These are phyloP conservation scores for Alternaria incomplexa DNA, from an alignment of 2,329 filamentous ascomycete genomes.

Conservation along the genomic window DNA sequence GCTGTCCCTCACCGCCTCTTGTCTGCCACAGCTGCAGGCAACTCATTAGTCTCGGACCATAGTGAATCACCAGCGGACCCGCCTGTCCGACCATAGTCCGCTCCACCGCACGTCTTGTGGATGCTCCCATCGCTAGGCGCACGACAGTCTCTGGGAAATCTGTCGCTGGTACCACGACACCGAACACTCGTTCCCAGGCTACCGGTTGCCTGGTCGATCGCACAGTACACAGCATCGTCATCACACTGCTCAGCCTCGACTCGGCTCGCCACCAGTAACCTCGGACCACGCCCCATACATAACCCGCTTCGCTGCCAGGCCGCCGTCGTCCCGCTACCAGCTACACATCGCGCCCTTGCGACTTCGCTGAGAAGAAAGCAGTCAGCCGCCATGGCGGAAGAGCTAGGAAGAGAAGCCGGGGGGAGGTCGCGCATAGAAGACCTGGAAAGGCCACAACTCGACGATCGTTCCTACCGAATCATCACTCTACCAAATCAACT, in stretches of 20 bases:
- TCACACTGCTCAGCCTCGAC: slow-evolving; percentile 13
- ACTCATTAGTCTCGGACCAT: not conserved
- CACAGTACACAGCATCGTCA: slow-evolving; percentile 21
- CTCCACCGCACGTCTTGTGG: slow-evolving; percentile 31
- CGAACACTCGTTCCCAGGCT: slow-evolving; percentile 12
- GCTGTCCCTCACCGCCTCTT: slow-evolving; percentile 27
- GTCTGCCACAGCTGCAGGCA: slow-evolving; percentile 1
- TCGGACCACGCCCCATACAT: slow-evolving; percentile 26
- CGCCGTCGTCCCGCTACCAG: slow-evolving; percentile 13
- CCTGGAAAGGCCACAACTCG: slow-evolving; percentile 82
- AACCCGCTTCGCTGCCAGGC: slow-evolving; percentile 17
- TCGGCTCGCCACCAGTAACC: slow-evolving; percentile 26
- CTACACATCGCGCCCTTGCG: slow-evolving; percentile 16
- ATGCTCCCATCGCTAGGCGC: slow-evolving; percentile 28
- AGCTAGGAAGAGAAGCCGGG: slow-evolving; percentile 31
- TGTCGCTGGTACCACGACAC: slow-evolving; percentile 24
- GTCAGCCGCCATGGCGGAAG: slow-evolving; percentile 35
- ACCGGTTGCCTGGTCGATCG: slow-evolving; percentile 16
- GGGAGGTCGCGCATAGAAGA: slow-evolving; percentile 59
- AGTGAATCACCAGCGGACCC: slow-evolving; percentile 5
- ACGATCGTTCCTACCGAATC: slow-evolving; percentile 87
- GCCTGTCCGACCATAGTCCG: slow-evolving; percentile 1
- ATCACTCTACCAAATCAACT: slow-evolving; percentile 84
- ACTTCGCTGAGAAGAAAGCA: slow-evolving; percentile 7
- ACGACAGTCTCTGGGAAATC: slow-evolving; percentile 31